These are phyloP conservation scores for Pseudogymnoascus sp. DNA, from an alignment of 2,329 filamentous ascomycete genomes.

Conservation along the genomic window DNA sequence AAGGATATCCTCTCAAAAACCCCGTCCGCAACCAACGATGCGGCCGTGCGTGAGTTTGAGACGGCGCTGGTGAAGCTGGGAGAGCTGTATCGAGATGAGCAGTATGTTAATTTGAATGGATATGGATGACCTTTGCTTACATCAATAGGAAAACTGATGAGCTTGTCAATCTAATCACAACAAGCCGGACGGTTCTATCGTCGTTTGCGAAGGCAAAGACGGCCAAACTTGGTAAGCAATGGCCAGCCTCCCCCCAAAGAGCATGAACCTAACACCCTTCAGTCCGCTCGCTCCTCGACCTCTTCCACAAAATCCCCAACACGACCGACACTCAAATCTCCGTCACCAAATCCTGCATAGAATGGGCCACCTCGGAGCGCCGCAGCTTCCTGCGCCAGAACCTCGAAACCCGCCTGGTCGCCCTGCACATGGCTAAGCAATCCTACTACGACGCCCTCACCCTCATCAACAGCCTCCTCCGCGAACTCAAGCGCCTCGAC, in stretches of 20 bases:
- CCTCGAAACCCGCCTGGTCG: conserved; percentile 89
- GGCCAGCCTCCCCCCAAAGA: conserved; percentile 3
- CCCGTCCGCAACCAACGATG: conserved; percentile 73
- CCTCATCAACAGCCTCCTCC: conserved; percentile 91
- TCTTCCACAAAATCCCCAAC: conserved; percentile 89
- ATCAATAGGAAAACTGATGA: conserved; percentile 64
- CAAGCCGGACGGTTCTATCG: conserved; percentile 83
- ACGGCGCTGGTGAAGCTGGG: conserved; percentile 79
- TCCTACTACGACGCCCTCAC: conserved; percentile 95
- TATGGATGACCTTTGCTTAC: conserved; percentile 24
- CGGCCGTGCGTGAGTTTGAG: conserved; percentile 86
- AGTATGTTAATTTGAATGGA: conserved; percentile 43
- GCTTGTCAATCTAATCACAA: conserved; percentile 81
- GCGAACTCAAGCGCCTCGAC: conserved; percentile 94
- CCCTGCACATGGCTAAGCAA: conserved; percentile 93
- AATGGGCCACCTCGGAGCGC: conserved; percentile 93
- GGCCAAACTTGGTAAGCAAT: conserved; percentile 76
- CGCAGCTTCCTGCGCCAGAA: conserved; percentile 96
- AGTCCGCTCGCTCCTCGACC: conserved; percentile 95
- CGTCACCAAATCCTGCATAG: conserved; percentile 98
- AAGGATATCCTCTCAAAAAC: conserved; percentile 82
- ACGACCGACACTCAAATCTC: conserved; percentile 88
- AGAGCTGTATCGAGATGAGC: conserved; percentile 85
- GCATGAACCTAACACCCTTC: conserved; percentile 9
- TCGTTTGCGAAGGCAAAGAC: conserved; percentile 99